These are phyloP conservation scores for Adiantum capillusveneris DNA, from an alignment of 75 land plant species.

Conservation along the genomic window DNA sequence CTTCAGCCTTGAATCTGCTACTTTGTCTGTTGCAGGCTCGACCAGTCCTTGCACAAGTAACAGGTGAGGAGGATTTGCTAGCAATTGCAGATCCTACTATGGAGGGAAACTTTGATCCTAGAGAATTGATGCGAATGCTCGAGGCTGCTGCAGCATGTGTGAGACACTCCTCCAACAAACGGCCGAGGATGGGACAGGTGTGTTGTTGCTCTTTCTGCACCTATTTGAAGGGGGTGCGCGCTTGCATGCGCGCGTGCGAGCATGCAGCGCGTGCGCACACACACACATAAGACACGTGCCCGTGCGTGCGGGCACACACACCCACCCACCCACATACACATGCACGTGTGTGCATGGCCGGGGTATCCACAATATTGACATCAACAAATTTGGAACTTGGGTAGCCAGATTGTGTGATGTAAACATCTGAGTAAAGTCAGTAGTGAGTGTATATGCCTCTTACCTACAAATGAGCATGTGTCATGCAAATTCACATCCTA, in stretches of 20 bases:
- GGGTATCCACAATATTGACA: too few relatives aligned
- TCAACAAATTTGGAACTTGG: too few relatives aligned
- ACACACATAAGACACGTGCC: background rate
- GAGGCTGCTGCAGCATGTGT: slow-evolving; percentile 80
- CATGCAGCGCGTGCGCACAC: background rate
- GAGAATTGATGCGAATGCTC: slow-evolving; percentile 66
- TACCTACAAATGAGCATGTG: too few relatives aligned
- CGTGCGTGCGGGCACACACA: background rate
- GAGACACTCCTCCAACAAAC: slow-evolving; percentile 68
- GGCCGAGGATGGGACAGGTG: slow-evolving; percentile 93
- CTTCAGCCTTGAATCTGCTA: too few relatives aligned
- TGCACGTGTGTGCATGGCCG: too few relatives aligned
- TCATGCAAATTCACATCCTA: background rate
- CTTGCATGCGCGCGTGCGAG: too few relatives aligned
- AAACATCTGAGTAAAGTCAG: too few relatives aligned
- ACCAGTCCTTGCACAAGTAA: slow-evolving; percentile 17
- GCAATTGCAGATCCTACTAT: slow-evolving; percentile 53
- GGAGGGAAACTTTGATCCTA: slow-evolving; percentile 27
- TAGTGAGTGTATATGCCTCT: too few relatives aligned
- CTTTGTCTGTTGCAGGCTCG: slow-evolving; percentile 44
- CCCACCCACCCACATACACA: too few relatives aligned
- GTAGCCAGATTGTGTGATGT: too few relatives aligned
- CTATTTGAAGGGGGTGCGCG: too few relatives aligned
- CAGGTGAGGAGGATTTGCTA: slow-evolving; percentile 26
- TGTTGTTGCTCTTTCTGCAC: background rate